These are phyloP conservation scores for Neurospora hispaniola DNA, from an alignment of 495 filamentous ascomycete genomes.

Conservation along the genomic window DNA sequence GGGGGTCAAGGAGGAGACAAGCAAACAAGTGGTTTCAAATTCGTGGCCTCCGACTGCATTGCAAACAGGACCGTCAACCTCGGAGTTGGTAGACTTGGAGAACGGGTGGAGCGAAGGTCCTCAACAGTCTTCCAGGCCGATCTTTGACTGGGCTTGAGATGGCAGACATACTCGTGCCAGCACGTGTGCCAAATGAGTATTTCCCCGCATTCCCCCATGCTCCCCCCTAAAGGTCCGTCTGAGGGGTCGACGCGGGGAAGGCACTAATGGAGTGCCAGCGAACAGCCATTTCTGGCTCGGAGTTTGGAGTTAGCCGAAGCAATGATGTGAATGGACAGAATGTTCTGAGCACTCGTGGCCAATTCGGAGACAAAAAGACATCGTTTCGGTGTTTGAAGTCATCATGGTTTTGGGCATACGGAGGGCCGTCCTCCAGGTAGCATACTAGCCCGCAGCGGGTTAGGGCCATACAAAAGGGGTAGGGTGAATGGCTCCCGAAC, in stretches of 20 bases:
- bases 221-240: not conserved
- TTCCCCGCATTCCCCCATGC: not conserved
- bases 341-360: not conserved
- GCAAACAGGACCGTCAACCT: not conserved
- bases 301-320: not conserved
- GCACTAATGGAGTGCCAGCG: not conserved
- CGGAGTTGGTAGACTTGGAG: not conserved
- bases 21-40: not conserved
- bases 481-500: not conserved
- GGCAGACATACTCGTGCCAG: not conserved
- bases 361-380: not conserved
- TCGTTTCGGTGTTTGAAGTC: not conserved
- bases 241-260: not conserved
- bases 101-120: not conserved
- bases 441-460: not conserved
- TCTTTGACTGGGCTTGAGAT: not conserved
- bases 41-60: not conserved
- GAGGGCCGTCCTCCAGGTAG: too few species aligned
- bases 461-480: not conserved
- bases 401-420: not conserved
- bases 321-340: not conserved
- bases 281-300: not conserved
- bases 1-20: not conserved
- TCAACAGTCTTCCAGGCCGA: not conserved
- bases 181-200: not conserved